phyloP scores from a whole-genome alignment of 768 basidiomycete genomes.

The Amanita muscaria region DNA sequence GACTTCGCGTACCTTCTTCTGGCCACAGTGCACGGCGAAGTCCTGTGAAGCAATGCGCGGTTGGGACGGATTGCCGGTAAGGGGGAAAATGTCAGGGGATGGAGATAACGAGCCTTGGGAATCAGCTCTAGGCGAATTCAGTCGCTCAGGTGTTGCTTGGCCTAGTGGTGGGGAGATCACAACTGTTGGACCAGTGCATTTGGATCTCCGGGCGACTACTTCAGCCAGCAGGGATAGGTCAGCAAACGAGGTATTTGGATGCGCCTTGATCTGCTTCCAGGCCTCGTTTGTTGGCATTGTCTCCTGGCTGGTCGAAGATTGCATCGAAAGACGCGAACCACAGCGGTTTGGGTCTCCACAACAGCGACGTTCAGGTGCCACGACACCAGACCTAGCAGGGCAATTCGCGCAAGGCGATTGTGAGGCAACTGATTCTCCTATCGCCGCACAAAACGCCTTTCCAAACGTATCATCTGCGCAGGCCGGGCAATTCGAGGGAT shows the following conservation, averaged over 20 bases:
- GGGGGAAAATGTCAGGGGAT: too few species aligned
- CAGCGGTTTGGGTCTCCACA: slow-evolving; percentile 19
- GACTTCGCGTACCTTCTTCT: slow-evolving; percentile 55
- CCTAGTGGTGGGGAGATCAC: slow-evolving; percentile 46
- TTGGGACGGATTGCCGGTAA: too few species aligned
- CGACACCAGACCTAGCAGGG: slow-evolving; percentile 24
- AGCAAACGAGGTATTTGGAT: slow-evolving; percentile 82
- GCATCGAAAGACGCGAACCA: slow-evolving; percentile 15
- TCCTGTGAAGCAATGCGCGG: slow-evolving; percentile 33
- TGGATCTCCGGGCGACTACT: slow-evolving; percentile 77
- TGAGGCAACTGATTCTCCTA: slow-evolving; percentile 52
- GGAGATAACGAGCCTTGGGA: too few species aligned
- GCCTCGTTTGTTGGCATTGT: slow-evolving; percentile 76
- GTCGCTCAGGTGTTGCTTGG: slow-evolving; percentile 39
- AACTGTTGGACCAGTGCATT: slow-evolving; percentile 64
- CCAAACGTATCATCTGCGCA: slow-evolving; percentile 84
- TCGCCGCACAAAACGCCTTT: slow-evolving; percentile 77
- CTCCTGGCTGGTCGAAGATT: slow-evolving; percentile 24
- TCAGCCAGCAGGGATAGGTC: slow-evolving; percentile 80
- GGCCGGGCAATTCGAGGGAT: slow-evolving; percentile 78
- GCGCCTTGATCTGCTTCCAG: slow-evolving; percentile 78
- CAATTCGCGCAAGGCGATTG: slow-evolving; percentile 46
- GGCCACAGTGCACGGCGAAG: slow-evolving; percentile 54
- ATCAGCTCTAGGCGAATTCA: slow-evolving; percentile 21
- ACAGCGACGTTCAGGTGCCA: slow-evolving; percentile 6